These are phyloP conservation scores for Fraxinus nigra DNA, from an alignment of 305 asterid species.

Conservation along the genomic window DNA sequence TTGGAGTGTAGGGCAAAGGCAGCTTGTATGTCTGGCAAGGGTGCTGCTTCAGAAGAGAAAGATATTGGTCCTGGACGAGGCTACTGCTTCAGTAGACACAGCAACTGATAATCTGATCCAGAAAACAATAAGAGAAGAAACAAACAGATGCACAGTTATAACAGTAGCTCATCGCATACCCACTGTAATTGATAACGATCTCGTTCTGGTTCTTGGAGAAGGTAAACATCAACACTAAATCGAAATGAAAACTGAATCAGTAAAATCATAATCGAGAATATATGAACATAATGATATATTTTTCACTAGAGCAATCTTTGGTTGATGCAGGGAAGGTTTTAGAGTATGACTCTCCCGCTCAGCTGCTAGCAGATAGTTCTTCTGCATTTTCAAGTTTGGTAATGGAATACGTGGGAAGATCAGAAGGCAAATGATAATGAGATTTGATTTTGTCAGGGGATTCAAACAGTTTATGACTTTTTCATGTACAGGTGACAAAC, in stretches of 20 bases:
- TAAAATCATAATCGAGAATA: background rate
- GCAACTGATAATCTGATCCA: constrained; percentile 68
- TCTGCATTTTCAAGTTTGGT: constrained; percentile 73
- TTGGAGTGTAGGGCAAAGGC: constrained; percentile 82
- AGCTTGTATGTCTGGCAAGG: constrained; percentile 63
- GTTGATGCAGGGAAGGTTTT: constrained; percentile 52
- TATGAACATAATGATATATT: background rate
- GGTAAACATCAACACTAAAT: constrained; percentile 38
- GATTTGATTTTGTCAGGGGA: background rate
- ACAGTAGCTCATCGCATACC: constrained; percentile 90
- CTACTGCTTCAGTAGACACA: constrained; percentile 79
- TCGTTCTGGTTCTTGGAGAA: constrained; percentile 72
- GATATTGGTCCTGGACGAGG: constrained; percentile 70
- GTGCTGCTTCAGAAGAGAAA: constrained; percentile 58
- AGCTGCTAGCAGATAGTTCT: constrained; percentile 41
- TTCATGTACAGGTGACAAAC: background rate
- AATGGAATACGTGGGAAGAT: constrained; percentile 61
- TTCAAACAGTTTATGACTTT: background rate
- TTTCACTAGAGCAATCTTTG: background rate
- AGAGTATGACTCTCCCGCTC: constrained; percentile 65
- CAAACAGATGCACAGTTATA: constrained; percentile 65
- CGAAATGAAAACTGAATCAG: background rate
- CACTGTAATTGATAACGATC: constrained; percentile 73
- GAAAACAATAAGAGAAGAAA: constrained; percentile 68
- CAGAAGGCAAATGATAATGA: constrained; percentile 20